These are phyloP conservation scores for Salix brachista DNA, from an alignment of 345 rosid genomes.

Conservation along the genomic window DNA sequence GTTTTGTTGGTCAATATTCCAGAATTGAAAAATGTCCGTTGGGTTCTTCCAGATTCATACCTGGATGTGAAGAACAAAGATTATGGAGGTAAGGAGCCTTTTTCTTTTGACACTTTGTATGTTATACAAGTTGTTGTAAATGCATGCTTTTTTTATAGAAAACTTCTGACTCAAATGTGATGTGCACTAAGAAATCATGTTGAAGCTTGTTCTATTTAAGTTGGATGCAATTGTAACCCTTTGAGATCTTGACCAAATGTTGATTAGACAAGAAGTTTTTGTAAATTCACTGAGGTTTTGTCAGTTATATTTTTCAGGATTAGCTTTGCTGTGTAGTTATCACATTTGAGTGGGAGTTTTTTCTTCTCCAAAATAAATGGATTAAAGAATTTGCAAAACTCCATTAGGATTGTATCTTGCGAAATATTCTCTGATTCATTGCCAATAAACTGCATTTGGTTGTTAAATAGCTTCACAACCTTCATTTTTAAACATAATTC, in stretches of 20 bases:
- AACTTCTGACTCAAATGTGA: neutral
- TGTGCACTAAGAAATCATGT: neutral
- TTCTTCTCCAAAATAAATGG: neutral
- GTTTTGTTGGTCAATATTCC: neutral
- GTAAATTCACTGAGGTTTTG: neutral
- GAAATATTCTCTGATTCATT: neutral
- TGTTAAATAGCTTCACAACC: neutral
- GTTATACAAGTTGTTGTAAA: neutral
- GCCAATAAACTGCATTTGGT: neutral
- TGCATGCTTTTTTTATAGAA: neutral
- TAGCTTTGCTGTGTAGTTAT: neutral
- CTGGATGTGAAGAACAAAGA: conserved; percentile 86
- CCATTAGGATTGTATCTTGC: neutral
- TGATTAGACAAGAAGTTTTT: neutral
- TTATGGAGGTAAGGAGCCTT: conserved; percentile 68
- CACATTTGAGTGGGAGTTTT: neutral
- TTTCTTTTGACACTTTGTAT: neutral
- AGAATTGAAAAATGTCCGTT: conserved; percentile 79
- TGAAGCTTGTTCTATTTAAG: neutral
- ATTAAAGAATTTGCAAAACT: neutral
- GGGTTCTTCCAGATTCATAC: conserved; percentile 99
- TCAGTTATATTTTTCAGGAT: neutral
- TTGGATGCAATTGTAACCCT: neutral
- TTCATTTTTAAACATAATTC: neutral
- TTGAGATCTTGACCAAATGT: neutral